These are phyloP conservation scores for Neoconidiobolus thromboides DNA, from an alignment of 371 early-diverging fungal genomes.

Conservation along the genomic window DNA sequence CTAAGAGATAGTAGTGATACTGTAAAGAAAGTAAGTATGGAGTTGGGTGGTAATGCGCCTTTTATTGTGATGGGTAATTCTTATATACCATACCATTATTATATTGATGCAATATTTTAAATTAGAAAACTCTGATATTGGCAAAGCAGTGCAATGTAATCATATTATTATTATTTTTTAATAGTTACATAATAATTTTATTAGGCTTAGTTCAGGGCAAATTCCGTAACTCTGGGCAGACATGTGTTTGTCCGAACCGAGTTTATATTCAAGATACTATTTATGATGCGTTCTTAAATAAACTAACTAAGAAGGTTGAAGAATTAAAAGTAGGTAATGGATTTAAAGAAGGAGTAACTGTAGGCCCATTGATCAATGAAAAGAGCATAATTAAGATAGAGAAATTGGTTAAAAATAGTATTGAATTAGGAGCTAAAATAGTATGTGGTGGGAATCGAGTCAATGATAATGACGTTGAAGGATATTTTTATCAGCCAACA, in stretches of 20 bases:
- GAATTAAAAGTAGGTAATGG: conserved; percentile 58
- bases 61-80: conserved; percentile 72
- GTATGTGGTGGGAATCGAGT: conserved; percentile 30
- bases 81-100: conserved; percentile 7
- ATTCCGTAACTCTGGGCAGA: conserved; percentile 74
- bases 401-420: conserved; percentile 47
- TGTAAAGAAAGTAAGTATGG: conserved; percentile 59
- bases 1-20: conserved; percentile 49
- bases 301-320: conserved; percentile 26
- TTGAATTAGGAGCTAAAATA: conserved; percentile 39
- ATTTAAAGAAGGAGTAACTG: conserved; percentile 30
- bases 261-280: conserved; percentile 62
- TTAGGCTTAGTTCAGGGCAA: conserved; percentile 40
- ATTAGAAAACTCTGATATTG: conserved; percentile 35
- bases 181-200: neutral
- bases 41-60: conserved; percentile 74
- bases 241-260: conserved; percentile 73
- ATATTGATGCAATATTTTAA: conserved; percentile 15
- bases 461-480: conserved; percentile 10
- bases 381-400: conserved; percentile 46
- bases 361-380: conserved; percentile 64
- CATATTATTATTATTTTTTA: neutral
- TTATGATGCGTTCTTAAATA: conserved; percentile 41
- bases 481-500: conserved; percentile 53
- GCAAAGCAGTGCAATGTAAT: conserved; percentile 26